A percentile compares a stretch with the other conserved stretches of the same genome.
Evolutionary conservation across 495 filamentous ascomycete genomes (phyloP).

Genomic region (Aspergillus sparsus): DNA sequence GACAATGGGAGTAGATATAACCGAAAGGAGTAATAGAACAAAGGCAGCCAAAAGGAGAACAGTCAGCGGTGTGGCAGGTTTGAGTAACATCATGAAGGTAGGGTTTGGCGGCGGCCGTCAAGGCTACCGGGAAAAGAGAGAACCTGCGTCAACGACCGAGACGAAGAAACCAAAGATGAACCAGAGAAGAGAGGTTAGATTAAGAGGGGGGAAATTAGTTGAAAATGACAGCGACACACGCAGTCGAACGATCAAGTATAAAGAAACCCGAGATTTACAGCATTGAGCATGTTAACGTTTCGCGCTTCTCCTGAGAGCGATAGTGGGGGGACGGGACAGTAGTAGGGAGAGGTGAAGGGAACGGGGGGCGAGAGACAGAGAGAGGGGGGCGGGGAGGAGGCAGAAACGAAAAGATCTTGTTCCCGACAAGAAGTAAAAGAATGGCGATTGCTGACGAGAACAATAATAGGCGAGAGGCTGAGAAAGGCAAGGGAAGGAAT

Average conservation of each 20-base stretch:
- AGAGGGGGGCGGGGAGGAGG: conserved; percentile 5
- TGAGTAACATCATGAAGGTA: conserved; percentile 58
- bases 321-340: not conserved
- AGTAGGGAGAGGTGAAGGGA: conserved; percentile 1
- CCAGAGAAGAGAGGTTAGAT: conserved; percentile 1
- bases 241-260: conserved; percentile 1
- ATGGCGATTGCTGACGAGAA: not conserved
- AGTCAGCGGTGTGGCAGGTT: conserved; percentile 90
- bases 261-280: conserved; percentile 11
- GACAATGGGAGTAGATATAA: conserved; percentile 90
- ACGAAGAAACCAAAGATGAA: conserved; percentile 4
- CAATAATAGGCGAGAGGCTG: not conserved
- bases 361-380: not conserved
- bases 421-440: conserved; percentile 15
- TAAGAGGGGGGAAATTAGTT: conserved; percentile 8
- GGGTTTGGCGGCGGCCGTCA: conserved; percentile 20
- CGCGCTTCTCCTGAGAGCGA: conserved; percentile 12
- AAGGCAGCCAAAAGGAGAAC: conserved; percentile 85
- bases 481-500: not conserved
- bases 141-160: conserved; percentile 1
- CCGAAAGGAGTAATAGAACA: conserved; percentile 79
- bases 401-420: conserved; percentile 12
- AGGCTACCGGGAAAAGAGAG: conserved; percentile 10
- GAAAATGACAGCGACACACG: conserved; percentile 17
- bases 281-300: conserved; percentile 22